These are phyloP conservation scores for Coleophoma cylindrospora DNA, from an alignment of 2,329 filamentous ascomycete species.

Conservation along the genomic window DNA sequence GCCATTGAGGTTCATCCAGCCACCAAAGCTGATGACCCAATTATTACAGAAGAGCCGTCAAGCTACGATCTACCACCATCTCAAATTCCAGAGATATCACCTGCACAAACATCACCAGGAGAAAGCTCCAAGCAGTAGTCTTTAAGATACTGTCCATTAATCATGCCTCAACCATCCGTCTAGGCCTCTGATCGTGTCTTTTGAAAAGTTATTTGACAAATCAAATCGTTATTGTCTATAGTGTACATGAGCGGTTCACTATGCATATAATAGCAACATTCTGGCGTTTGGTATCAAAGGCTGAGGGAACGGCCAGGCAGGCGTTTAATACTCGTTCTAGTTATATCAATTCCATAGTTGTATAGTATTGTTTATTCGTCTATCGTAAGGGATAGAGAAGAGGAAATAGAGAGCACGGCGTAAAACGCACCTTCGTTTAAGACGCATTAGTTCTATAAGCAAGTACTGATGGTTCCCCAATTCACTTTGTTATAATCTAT, in stretches of 20 bases:
- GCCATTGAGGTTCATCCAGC: conserved; percentile 42
- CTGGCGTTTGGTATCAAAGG: not conserved
- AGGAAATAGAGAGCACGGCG: not conserved
- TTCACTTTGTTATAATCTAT: too few relatives aligned
- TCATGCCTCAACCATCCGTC: too few relatives aligned
- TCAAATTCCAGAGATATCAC: conserved; percentile 18
- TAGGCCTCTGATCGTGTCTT: too few relatives aligned
- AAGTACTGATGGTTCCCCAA: too few relatives aligned
- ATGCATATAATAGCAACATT: too few relatives aligned
- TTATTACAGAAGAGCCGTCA: conserved; percentile 36
- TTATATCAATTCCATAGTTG: not conserved
- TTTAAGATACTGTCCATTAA: too few relatives aligned
- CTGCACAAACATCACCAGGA: not conserved
- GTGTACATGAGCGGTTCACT: too few relatives aligned
- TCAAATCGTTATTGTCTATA: too few relatives aligned
- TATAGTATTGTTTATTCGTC: conserved; percentile 2
- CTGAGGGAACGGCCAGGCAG: not conserved
- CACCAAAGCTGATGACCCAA: conserved; percentile 39
- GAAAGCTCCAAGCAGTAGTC: too few relatives aligned
- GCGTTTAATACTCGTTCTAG: not conserved
- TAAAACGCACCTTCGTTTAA: too few relatives aligned
- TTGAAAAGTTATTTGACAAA: too few relatives aligned
- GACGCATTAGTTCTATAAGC: too few relatives aligned
- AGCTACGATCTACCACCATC: conserved; percentile 18
- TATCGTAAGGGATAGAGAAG: not conserved